Evolutionary conservation across 2,329 filamentous ascomycete genomes (phyloP), one percentile per base, ranked within the genome.

Genomic region (Aspergillus pseudotamarii): DNA sequence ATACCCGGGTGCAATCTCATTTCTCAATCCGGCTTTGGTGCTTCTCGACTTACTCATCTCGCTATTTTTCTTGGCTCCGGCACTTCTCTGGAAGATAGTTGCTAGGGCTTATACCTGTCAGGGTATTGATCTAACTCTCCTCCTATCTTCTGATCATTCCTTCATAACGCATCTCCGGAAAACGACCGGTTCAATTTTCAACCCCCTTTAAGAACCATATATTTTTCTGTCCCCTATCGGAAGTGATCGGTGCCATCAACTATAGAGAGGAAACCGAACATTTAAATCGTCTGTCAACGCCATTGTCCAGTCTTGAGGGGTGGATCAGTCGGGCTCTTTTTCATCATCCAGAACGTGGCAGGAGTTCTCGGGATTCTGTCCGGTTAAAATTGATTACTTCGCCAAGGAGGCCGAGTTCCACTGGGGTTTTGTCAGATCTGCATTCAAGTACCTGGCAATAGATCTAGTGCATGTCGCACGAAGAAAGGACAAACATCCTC

Each of bases 381-480:
- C 61, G 56, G 21, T 45, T 60, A 57, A 57, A 53, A 38, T 60
- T 56, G 43, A 57, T 48, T 61, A 55, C 57, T 19, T 36, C 14
- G 59, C 43, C 59, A 45, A 61, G 53, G 63, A 53, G 55, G 32
- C 48, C 67, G 45, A 69, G 65, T 65, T 61, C 41, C 32, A 36
- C 64, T 64, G 58, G 67, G 60, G 62, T 68, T 57, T 63, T 67
- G 63, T 61, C 56, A 66, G 65, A 64, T 66, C 64, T 67, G 63
- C 64, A 65, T 68, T 64, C 65, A 59, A 69, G 67, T 68, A 68
- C 65, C 65, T 66, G 64, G 67, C 65, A 64, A 71, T 65, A 72
- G 63, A 71, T 73, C 71, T 66, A 69, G 69, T 64, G 70, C 68
- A 64, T 69, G 73, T 75, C 75, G 75, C 72, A 76, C 72, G 60